Conservation (phyloP, 202 grass and related monocot species). For the Miscanthus sacchariflorus region DNA sequence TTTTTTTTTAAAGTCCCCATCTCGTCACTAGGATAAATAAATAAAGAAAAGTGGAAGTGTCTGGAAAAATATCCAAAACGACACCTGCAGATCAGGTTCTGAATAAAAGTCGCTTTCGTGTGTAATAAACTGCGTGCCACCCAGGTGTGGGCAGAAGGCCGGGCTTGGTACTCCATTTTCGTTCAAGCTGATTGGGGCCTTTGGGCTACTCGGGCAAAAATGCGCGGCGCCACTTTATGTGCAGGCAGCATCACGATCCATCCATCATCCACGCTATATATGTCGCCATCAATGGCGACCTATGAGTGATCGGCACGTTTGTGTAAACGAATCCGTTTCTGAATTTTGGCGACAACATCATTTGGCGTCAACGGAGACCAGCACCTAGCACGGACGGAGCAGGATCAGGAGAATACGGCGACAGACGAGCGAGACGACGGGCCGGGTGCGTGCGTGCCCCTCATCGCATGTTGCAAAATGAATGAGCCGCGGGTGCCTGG, state of each 20-base stretch:
- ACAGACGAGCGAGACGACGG: background rate
- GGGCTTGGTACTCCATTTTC: background rate
- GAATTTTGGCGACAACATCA: background rate
- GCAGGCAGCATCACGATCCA: background rate
- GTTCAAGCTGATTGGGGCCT: background rate
- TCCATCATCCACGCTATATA: background rate
- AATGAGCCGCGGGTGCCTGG: background rate
- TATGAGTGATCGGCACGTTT: background rate
- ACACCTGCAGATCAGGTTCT: background rate
- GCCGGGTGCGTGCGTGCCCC: background rate
- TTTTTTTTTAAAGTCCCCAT: too few relatives aligned
- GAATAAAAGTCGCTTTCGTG: slow-evolving; percentile 17
- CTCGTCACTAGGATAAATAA: too few relatives aligned
- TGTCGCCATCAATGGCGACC: background rate
- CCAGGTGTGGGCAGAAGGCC: background rate
- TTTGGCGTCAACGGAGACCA: background rate
- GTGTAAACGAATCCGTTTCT: background rate
- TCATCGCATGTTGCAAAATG: background rate
- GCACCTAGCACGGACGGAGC: background rate
- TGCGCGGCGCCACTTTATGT: background rate
- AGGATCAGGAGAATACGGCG: background rate
- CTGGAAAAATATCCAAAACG: too few relatives aligned
- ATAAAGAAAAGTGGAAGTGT: too few relatives aligned
- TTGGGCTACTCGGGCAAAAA: background rate
- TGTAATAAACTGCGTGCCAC: slow-evolving; percentile 13